A percentile compares a stretch with the other conserved stretches of the same genome.
Conservation (phyloP, 2,329 filamentous ascomycete species). For the Penicillium sp. region DNA sequence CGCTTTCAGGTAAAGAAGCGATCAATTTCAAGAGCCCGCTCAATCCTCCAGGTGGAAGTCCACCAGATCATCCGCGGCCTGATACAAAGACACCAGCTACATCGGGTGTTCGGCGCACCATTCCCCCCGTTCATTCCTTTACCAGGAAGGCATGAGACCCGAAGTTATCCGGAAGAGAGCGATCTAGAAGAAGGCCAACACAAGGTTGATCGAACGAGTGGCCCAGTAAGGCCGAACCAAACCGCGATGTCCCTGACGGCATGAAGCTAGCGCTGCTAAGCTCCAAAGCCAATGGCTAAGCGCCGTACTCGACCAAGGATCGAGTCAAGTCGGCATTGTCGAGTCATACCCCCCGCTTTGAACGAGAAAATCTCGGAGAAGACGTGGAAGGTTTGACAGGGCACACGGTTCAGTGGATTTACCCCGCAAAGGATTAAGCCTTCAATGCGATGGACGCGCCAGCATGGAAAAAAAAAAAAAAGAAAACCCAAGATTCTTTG, state of each 20-base stretch:
- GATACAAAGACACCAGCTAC: constrained; percentile 14
- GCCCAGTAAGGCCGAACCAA: background rate
- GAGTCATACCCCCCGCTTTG: background rate
- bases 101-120: constrained; percentile 8
- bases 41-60: constrained; percentile 17
- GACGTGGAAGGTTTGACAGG: background rate
- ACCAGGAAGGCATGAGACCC: background rate
- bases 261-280: background rate
- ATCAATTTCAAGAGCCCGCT: constrained; percentile 16
- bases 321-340: background rate
- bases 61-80: constrained; percentile 14
- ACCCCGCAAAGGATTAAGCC: background rate
- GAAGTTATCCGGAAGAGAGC: background rate
- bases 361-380: background rate
- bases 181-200: constrained; percentile 14
- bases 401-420: background rate
- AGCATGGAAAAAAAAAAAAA: background rate
- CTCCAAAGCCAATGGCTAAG: background rate
- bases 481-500: background rate
- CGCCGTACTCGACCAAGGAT: background rate
- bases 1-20: constrained; percentile 14
- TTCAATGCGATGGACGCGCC: background rate
- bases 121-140: constrained; percentile 1
- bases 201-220: background rate
- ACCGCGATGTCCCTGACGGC: background rate